phyloP scores from a whole-genome alignment of 139 green algal genomes.

The Tetraselmis striata region DNA sequence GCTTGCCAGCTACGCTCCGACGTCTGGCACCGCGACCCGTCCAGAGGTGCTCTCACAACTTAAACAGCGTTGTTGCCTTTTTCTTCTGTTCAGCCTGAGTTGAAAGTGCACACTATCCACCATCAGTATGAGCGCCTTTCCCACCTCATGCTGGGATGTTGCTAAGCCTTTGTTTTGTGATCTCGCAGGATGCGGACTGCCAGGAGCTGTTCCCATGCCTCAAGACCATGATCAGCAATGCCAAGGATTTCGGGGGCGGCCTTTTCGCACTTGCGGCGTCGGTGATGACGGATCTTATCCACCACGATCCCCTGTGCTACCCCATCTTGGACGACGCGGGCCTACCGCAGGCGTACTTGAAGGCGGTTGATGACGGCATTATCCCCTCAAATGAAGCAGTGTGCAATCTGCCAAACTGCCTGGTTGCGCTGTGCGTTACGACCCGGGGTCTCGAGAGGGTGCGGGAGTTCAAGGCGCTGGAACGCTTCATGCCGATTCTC shows the following conservation, averaged over 20 bases:
- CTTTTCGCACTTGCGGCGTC: conserved; percentile 82
- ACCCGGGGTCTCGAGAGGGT: conserved; percentile 61
- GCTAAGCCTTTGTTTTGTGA: too few relatives aligned
- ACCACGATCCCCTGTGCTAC: conserved; percentile 88
- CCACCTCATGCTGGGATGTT: too few relatives aligned
- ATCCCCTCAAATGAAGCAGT: conserved; percentile 70
- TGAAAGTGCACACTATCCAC: too few relatives aligned
- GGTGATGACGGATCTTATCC: conserved; percentile 82
- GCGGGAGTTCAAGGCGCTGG: conserved; percentile 42
- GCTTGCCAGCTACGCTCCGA: conserved; percentile 68
- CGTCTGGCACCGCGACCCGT: conserved; percentile 24
- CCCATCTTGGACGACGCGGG: conserved; percentile 62
- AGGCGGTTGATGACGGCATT: conserved; percentile 48
- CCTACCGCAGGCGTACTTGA: conserved; percentile 73
- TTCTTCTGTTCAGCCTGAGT: too few relatives aligned
- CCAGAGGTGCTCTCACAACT: conserved; percentile 18
- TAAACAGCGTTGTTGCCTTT: too few relatives aligned
- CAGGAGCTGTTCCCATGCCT: conserved; percentile 51
- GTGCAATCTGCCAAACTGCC: conserved; percentile 58
- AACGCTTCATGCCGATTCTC: conserved; percentile 72
- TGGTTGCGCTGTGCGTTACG: conserved; percentile 89
- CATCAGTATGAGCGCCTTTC: too few relatives aligned
- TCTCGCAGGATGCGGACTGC: conserved; percentile 17
- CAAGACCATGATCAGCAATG: conserved; percentile 55
- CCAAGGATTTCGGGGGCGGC: conserved; percentile 71